Conservation (phyloP, 2,329 filamentous ascomycete species). For the Penicillium nordicum region DNA sequence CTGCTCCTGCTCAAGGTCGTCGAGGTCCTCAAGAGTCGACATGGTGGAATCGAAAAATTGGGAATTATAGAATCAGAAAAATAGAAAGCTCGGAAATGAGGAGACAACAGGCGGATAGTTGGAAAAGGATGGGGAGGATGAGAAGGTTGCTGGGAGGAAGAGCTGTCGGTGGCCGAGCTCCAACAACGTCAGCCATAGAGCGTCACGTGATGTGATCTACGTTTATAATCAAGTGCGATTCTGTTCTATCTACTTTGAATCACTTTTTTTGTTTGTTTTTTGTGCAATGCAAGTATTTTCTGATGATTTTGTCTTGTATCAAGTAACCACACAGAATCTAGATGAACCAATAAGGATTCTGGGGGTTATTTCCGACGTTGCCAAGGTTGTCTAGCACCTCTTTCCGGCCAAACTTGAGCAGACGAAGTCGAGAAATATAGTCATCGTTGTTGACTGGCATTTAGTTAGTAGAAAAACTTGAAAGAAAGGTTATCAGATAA, state of each 20-base stretch:
- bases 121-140: slow-evolving; percentile 12
- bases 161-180: slow-evolving; percentile 32
- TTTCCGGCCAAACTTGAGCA: slow-evolving; percentile 59
- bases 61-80: slow-evolving; percentile 7
- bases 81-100: not conserved
- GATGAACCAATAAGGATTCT: slow-evolving; percentile 13
- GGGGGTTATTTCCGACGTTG: slow-evolving; percentile 2
- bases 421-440: slow-evolving; percentile 71
- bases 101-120: slow-evolving; percentile 5
- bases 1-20: slow-evolving; percentile 78
- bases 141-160: slow-evolving; percentile 22
- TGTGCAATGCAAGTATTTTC: not conserved
- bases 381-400: slow-evolving; percentile 34
- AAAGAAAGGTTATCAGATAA: not conserved
- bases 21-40: slow-evolving; percentile 89
- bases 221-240: slow-evolving; percentile 9
- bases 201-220: slow-evolving; percentile 29
- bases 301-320: not conserved
- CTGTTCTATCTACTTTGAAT: not conserved
- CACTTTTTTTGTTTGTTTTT: not conserved
- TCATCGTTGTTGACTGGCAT: slow-evolving; percentile 71
- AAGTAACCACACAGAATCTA: not conserved
- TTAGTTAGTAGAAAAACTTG: not conserved
- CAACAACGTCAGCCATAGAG: slow-evolving; percentile 35
- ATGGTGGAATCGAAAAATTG: slow-evolving; percentile 46